These are phyloP conservation scores for Cordyceps farinosa DNA, from an alignment of 2,329 filamentous ascomycete species.

Conservation along the genomic window DNA sequence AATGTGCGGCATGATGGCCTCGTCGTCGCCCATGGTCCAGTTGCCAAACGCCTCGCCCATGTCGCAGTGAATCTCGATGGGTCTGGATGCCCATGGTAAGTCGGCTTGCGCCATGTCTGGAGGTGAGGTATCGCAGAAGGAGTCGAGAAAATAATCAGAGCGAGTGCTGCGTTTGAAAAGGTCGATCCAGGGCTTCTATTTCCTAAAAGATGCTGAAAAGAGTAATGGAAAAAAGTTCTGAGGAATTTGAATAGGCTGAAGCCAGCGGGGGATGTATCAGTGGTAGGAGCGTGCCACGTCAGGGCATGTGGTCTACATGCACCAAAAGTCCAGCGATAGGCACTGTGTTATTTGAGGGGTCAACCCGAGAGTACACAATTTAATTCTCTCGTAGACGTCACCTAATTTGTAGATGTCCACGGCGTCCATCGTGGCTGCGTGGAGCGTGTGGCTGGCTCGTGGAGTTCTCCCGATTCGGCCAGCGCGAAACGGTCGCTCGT, in stretches of 20 bases:
- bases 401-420: background rate
- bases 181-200: no score
- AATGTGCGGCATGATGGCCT: conserved; percentile 11
- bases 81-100: background rate
- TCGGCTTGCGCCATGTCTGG: background rate
- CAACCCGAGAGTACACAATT: background rate
- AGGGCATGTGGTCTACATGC: no score
- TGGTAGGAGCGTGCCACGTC: no score
- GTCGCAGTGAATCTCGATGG: conserved; percentile 13
- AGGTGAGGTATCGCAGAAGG: background rate
- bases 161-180: no score
- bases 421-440: background rate
- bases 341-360: background rate
- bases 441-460: background rate
- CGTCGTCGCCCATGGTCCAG: conserved; percentile 12
- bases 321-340: no score
- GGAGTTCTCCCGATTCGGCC: background rate
- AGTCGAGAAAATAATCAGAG: no score
- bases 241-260: background rate
- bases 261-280: background rate
- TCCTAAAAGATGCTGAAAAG: no score
- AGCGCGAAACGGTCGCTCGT: background rate
- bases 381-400: background rate
- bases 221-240: no score
- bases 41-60: conserved; percentile 13